Evolutionary conservation across 495 filamentous ascomycete species (phyloP).

Genomic region (Penicillium canescens): DNA sequence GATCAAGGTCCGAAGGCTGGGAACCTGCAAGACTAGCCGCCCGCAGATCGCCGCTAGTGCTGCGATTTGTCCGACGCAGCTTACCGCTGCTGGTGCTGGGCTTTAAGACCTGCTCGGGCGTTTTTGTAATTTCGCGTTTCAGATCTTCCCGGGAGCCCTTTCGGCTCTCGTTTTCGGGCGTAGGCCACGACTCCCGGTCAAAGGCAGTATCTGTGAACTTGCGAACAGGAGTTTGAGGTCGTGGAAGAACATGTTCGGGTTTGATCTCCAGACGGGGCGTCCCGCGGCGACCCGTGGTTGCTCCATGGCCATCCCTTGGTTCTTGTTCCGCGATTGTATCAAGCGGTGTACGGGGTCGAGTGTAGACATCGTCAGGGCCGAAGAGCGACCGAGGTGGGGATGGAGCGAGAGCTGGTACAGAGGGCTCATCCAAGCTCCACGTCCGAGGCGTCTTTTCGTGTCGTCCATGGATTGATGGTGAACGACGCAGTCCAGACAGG

Average conservation of each 20-base stretch:
- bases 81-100: conserved; percentile 40
- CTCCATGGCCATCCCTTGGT: conserved; percentile 19
- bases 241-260: conserved; percentile 43
- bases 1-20: conserved; percentile 37
- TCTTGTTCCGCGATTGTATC: conserved; percentile 43
- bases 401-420: conserved; percentile 18
- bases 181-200: conserved; percentile 51
- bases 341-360: conserved; percentile 41
- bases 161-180: conserved; percentile 45
- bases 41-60: conserved; percentile 77
- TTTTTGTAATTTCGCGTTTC: conserved; percentile 32
- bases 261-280: conserved; percentile 46
- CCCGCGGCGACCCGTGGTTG: conserved; percentile 27
- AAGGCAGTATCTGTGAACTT: conserved; percentile 55
- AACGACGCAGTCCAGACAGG: conserved; percentile 33
- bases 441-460: conserved; percentile 29
- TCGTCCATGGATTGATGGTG: conserved; percentile 40
- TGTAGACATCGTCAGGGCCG: conserved; percentile 22
- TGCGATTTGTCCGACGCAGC: conserved; percentile 70
- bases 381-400: conserved; percentile 31
- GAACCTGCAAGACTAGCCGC: conserved; percentile 56
- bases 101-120: conserved; percentile 38
- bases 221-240: conserved; percentile 39
- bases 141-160: conserved; percentile 25
- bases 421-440: conserved; percentile 36